A percentile compares a stretch with the other conserved stretches of the same genome.
These are phyloP conservation scores for Blastocystis sp. DNA, from an alignment of 352 stramenopile species.

Conservation along the genomic window DNA sequence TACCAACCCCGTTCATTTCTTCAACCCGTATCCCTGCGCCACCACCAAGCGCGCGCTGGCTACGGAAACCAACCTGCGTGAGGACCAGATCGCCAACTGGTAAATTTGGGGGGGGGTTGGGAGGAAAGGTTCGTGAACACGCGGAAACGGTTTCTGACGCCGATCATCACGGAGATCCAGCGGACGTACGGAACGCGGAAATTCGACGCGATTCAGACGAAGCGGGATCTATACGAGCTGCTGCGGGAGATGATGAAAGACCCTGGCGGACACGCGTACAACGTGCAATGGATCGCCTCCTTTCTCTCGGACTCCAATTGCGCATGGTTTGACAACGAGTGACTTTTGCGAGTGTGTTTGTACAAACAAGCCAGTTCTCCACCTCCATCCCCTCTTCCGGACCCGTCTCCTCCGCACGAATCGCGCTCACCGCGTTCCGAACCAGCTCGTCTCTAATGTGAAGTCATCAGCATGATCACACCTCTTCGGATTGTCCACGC, in stretches of 20 bases:
- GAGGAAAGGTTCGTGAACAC: slow-evolving; percentile 36
- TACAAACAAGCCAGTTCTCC: slow-evolving; percentile 1
- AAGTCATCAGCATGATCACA: background rate
- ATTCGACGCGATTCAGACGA: background rate
- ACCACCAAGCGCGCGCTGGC: slow-evolving; percentile 8
- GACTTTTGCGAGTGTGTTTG: too few species aligned
- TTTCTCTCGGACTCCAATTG: slow-evolving; percentile 21
- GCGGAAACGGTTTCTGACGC: slow-evolving; percentile 38
- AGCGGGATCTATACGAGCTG: slow-evolving; percentile 1
- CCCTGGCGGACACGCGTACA: background rate
- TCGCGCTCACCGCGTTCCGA: background rate
- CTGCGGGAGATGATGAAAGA: background rate
- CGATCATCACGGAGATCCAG: slow-evolving; percentile 24
- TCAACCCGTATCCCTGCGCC: slow-evolving; percentile 29
- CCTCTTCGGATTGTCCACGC: slow-evolving; percentile 23
- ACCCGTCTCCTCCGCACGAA: background rate
- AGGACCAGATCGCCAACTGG: slow-evolving; percentile 48
- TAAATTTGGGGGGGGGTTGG: background rate
- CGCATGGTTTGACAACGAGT: slow-evolving; percentile 11
- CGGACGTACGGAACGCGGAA: background rate
- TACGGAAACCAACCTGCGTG: slow-evolving; percentile 34
- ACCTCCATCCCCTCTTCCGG: slow-evolving; percentile 47
- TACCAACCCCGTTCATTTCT: slow-evolving; percentile 22
- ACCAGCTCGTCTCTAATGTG: slow-evolving; percentile 43
- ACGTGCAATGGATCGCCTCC: background rate